A percentile compares a stretch with the other conserved stretches of the same genome.
phyloP scores from a whole-genome alignment of 345 rosid genomes.

The Stellera chamaejasme region DNA sequence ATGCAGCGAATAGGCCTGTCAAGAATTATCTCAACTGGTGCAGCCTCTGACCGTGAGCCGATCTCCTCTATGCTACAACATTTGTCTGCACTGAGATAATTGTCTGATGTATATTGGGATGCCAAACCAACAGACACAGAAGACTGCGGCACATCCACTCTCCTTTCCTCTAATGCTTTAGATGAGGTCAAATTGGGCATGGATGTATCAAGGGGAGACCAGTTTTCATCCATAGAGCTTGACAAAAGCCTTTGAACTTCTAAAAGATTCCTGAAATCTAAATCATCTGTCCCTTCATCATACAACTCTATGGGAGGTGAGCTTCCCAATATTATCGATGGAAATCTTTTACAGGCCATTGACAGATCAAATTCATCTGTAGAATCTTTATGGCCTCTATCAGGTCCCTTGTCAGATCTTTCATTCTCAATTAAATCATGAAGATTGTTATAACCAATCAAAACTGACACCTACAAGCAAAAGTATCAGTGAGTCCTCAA shows the following conservation, averaged over 20 bases:
- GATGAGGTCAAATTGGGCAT: constrained; percentile 33
- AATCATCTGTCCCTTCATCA: constrained; percentile 23
- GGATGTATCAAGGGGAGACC: constrained; percentile 35
- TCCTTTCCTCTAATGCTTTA: constrained; percentile 22
- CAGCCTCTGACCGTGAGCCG: constrained; percentile 12
- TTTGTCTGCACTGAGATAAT: constrained; percentile 14
- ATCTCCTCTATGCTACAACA: constrained; percentile 11
- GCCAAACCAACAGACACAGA: constrained; percentile 18
- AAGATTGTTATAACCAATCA: constrained; percentile 38
- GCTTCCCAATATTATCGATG: constrained; percentile 61
- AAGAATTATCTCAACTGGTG: constrained; percentile 34
- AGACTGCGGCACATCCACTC: constrained; percentile 17
- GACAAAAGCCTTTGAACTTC: constrained; percentile 31
- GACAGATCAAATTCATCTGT: constrained; percentile 37
- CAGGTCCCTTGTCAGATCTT: constrained; percentile 31
- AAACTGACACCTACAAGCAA: constrained; percentile 44
- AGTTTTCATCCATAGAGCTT: constrained; percentile 26
- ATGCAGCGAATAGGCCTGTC: constrained; percentile 43
- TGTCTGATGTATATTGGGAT: constrained; percentile 28
- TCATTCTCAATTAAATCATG: constrained; percentile 42
- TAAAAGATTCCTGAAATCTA: constrained; percentile 23
- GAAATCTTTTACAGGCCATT: constrained; percentile 64
- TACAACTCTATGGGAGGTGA: constrained; percentile 55
- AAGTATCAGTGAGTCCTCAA: constrained; percentile 3
- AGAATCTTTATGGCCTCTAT: constrained; percentile 23